Conservation (phyloP, 176 grass and related monocot genomes). For the Luzula sylvatica region DNA sequence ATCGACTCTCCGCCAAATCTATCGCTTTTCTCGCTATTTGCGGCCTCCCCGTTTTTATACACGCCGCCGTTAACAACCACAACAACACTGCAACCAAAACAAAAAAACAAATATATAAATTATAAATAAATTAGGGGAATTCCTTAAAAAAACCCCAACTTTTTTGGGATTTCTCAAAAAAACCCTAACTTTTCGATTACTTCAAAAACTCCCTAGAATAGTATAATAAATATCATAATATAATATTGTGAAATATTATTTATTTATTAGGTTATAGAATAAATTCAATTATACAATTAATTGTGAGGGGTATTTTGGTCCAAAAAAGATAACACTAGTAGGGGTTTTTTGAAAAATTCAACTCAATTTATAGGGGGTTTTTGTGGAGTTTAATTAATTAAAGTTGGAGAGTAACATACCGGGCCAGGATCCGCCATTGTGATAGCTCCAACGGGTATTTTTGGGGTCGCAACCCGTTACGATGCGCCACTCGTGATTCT, state of each 20-base stretch:
- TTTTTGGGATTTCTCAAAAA: neutral
- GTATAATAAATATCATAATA: too few species aligned
- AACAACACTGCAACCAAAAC: constrained; percentile 30
- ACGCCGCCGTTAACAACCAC: constrained; percentile 37
- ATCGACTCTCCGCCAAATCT: constrained; percentile 29
- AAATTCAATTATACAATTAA: too few species aligned
- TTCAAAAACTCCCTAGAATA: neutral
- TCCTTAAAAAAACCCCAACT: neutral
- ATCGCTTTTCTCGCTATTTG: constrained; percentile 31
- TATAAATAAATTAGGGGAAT: too few species aligned
- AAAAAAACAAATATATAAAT: constrained; percentile 2
- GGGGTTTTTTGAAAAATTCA: too few species aligned
- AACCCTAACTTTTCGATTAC: neutral
- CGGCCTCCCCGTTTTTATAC: constrained; percentile 32
- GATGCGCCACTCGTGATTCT: constrained; percentile 37
- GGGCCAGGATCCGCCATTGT: constrained; percentile 47
- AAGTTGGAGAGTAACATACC: constrained; percentile 12
- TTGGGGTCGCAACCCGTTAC: constrained; percentile 39
- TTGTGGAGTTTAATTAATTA: neutral
- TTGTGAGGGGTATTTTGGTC: too few species aligned
- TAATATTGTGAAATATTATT: too few species aligned
- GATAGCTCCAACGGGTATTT: constrained; percentile 43
- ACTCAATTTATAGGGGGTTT: neutral
- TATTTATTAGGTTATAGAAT: too few species aligned
- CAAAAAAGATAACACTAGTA: neutral